These are phyloP conservation scores for Plasmopara viticola DNA, from an alignment of 352 stramenopile genomes.

Conservation along the genomic window DNA sequence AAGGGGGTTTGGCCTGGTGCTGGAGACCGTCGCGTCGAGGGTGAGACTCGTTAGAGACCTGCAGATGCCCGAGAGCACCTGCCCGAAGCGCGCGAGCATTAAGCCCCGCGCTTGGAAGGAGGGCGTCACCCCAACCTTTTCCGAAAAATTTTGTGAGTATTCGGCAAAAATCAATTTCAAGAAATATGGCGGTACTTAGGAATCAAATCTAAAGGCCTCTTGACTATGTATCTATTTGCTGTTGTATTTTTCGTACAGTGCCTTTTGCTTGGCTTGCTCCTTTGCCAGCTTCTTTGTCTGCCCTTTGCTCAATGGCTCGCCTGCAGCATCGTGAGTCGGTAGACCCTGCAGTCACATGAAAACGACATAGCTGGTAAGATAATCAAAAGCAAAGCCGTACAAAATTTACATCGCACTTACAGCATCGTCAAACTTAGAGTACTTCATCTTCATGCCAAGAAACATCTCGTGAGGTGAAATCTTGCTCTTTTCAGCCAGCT, in stretches of 20 bases:
- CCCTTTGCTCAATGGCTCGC: conserved; percentile 93
- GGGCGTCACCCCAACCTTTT: too few species aligned
- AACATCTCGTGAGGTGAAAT: conserved; percentile 93
- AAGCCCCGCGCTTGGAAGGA: too few species aligned
- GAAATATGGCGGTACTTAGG: too few species aligned
- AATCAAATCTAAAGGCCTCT: too few species aligned
- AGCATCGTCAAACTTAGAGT: conserved; percentile 88
- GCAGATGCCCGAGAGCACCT: too few species aligned
- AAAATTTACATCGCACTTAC: conserved; percentile 22
- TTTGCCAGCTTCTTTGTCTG: conserved; percentile 97
- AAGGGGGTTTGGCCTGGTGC: too few species aligned
- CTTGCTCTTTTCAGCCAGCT: conserved; percentile 83
- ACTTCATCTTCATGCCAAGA: conserved; percentile 77
- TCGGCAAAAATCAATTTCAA: too few species aligned
- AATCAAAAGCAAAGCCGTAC: not conserved
- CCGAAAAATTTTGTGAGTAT: too few species aligned
- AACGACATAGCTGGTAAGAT: conserved; percentile 5
- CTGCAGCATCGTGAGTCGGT: conserved; percentile 90
- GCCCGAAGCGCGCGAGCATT: too few species aligned
- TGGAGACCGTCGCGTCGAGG: too few species aligned
- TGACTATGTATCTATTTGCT: conserved; percentile 17
- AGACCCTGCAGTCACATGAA: conserved; percentile 62
- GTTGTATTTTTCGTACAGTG: conserved; percentile 79
- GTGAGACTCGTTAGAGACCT: too few species aligned
- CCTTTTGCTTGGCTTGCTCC: conserved; percentile 94